These are phyloP conservation scores for Zymoseptoria passerinii DNA, from an alignment of 2,329 filamentous ascomycete species.

Conservation along the genomic window DNA sequence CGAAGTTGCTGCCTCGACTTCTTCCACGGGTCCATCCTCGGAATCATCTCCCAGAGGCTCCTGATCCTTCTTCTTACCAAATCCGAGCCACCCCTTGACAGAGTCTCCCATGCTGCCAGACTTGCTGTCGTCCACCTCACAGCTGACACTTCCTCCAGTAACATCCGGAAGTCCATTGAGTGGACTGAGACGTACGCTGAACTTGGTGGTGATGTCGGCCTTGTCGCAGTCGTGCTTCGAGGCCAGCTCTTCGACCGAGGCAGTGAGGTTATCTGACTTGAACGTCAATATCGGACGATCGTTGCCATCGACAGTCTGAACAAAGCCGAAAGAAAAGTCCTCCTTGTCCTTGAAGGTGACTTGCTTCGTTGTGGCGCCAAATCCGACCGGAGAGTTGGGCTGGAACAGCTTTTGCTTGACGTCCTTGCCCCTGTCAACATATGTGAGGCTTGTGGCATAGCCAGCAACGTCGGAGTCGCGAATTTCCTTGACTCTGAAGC, in stretches of 20 bases:
- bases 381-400: conserved; percentile 62
- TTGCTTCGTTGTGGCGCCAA: conserved; percentile 58
- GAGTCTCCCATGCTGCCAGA: conserved; percentile 83
- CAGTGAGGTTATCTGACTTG: conserved; percentile 76
- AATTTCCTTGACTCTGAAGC: conserved; percentile 97
- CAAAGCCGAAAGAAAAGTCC: conserved; percentile 73
- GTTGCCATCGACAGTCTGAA: conserved; percentile 55
- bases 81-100: conserved; percentile 92
- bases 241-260: conserved; percentile 67
- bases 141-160: conserved; percentile 67
- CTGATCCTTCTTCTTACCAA: conserved; percentile 86
- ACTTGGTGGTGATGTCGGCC: conserved; percentile 69
- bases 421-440: conserved; percentile 55
- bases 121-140: conserved; percentile 63
- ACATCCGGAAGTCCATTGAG: conserved; percentile 76
- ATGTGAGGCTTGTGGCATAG: conserved; percentile 69
- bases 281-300: conserved; percentile 58
- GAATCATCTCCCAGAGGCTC: conserved; percentile 52
- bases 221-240: conserved; percentile 70
- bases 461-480: conserved; percentile 66
- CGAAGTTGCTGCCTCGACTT: conserved; percentile 31
- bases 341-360: conserved; percentile 73
- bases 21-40: conserved; percentile 40
- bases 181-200: conserved; percentile 63
- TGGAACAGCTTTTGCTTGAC: conserved; percentile 78